These are phyloP conservation scores for Fusarium compactum DNA, from an alignment of 2,329 filamentous ascomycete species.

Conservation along the genomic window DNA sequence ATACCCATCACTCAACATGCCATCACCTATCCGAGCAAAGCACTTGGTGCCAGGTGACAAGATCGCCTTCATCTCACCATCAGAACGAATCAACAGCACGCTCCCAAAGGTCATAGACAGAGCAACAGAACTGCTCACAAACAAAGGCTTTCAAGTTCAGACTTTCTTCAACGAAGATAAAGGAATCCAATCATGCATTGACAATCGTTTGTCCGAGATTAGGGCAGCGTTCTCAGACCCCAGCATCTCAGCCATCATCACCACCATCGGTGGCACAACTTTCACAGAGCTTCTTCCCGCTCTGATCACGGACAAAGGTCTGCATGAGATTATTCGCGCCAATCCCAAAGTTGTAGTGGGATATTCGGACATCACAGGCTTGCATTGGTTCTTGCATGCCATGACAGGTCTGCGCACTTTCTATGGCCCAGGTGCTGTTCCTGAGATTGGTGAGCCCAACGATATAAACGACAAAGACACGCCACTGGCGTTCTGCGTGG, in stretches of 20 bases:
- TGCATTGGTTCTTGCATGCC: constrained; percentile 58
- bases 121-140: constrained; percentile 47
- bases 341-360: constrained; percentile 59
- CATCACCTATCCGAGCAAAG: constrained; percentile 41
- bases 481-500: constrained; percentile 48
- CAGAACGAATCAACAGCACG: constrained; percentile 52
- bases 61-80: constrained; percentile 57
- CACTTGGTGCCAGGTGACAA: constrained; percentile 52
- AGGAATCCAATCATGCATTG: constrained; percentile 51
- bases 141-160: constrained; percentile 52
- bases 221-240: constrained; percentile 55
- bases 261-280: constrained; percentile 55
- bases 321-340: constrained; percentile 50
- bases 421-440: constrained; percentile 56
- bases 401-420: constrained; percentile 57
- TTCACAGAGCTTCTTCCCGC: constrained; percentile 57
- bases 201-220: constrained; percentile 54
- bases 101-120: constrained; percentile 49
- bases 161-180: constrained; percentile 50
- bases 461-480: constrained; percentile 42
- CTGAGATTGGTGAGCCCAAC: constrained; percentile 53
- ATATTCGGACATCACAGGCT: constrained; percentile 56
- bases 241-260: constrained; percentile 53
- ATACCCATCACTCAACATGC: too few species aligned
- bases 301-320: constrained; percentile 52